These are phyloP conservation scores for Dioszegia hungarica DNA, from an alignment of 768 basidiomycete genomes.

Conservation along the genomic window DNA sequence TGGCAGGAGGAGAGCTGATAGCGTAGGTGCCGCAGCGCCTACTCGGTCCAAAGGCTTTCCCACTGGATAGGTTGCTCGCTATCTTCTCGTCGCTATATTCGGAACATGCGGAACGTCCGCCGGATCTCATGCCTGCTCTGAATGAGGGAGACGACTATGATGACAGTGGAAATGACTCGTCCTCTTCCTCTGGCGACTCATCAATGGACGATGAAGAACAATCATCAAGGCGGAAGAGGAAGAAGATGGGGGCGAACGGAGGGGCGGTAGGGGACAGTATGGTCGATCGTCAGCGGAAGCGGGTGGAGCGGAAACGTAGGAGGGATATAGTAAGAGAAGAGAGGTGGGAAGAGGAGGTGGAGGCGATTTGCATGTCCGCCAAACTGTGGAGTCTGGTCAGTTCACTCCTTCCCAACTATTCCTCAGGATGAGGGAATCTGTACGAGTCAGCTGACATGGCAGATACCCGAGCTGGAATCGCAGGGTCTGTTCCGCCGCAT, in stretches of 20 bases:
- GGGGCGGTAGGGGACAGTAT: not conserved
- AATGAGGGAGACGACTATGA: constrained; percentile 8
- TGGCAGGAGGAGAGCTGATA: constrained; percentile 13
- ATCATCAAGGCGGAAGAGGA: not conserved
- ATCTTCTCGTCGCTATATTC: constrained; percentile 64
- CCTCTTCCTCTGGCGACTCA: not conserved
- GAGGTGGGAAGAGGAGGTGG: constrained; percentile 86
- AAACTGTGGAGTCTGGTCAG: constrained; percentile 85
- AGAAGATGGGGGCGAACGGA: constrained; percentile 47
- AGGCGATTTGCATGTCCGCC: constrained; percentile 49
- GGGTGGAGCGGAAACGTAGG: constrained; percentile 72
- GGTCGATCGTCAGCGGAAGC: constrained; percentile 59
- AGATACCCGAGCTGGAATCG: constrained; percentile 52
- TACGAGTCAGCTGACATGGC: not conserved
- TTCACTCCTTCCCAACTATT: too few species aligned
- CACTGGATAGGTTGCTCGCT: constrained; percentile 71
- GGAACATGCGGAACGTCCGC: constrained; percentile 51
- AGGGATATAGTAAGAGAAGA: constrained; percentile 68
- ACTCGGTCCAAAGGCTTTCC: constrained; percentile 70
- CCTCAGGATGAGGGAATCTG: too few species aligned
- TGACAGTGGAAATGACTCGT: not conserved
- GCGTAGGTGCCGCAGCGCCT: constrained; percentile 61
- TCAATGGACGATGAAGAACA: constrained; percentile 33
- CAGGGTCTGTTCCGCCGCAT: constrained; percentile 34
- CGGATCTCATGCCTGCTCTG: constrained; percentile 54